Conservation (phyloP, 164 flowering plant genomes). For the Echeveria elegans region DNA sequence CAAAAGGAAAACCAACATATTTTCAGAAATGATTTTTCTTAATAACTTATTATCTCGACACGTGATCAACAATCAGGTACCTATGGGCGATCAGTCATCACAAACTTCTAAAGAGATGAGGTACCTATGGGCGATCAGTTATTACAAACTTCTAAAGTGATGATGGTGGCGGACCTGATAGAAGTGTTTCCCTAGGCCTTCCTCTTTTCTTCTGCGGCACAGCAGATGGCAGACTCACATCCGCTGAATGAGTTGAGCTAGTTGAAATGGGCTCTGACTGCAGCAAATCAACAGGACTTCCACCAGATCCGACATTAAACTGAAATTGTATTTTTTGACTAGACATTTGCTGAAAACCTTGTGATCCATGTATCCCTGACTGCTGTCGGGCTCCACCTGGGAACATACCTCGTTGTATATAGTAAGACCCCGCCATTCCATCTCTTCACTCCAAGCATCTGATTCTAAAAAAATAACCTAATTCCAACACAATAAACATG, state of each 20-base stretch:
- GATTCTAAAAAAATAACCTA: not conserved
- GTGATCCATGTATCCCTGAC: constrained; percentile 36
- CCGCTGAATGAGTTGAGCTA: constrained; percentile 38
- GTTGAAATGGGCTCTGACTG: constrained; percentile 38
- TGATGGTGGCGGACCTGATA: no score
- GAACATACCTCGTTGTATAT: constrained; percentile 57
- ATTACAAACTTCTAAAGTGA: no score
- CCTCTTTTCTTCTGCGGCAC: constrained; percentile 62
- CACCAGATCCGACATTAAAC: constrained; percentile 35
- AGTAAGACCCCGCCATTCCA: constrained; percentile 58
- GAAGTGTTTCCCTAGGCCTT: constrained; percentile 80
- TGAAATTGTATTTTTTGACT: constrained; percentile 34
- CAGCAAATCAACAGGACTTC: constrained; percentile 34
- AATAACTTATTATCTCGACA: no score
- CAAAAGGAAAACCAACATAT: not conserved
- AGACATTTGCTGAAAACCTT: constrained; percentile 32
- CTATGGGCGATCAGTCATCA: no score
- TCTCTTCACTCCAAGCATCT: constrained; percentile 95
- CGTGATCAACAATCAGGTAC: no score
- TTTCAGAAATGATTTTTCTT: not conserved
- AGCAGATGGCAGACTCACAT: constrained; percentile 25
- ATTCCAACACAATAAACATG: not conserved
- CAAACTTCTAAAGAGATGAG: no score
- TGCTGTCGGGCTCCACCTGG: constrained; percentile 32
- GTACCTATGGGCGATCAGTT: no score